Evolutionary conservation across 225 moss, liverwort and hornwort genomes (phyloP).

Genomic region (Climacium dendroides): DNA sequence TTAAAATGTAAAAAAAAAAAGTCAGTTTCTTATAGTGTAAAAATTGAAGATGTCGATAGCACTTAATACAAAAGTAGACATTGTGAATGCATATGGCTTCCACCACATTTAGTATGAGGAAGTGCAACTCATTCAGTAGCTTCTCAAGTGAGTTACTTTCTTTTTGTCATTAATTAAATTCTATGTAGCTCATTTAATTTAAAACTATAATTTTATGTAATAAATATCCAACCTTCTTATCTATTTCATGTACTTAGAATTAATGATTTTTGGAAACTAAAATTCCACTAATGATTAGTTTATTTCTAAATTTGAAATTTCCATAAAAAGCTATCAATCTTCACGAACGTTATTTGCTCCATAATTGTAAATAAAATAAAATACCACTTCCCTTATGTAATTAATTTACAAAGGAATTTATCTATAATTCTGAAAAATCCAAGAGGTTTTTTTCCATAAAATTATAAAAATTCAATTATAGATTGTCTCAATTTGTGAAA

Average conservation of each 20-base stretch:
- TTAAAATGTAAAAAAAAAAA: too few relatives aligned
- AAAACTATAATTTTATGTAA: not conserved
- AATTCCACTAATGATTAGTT: not conserved
- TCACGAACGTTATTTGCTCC: not conserved
- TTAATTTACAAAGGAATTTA: too few relatives aligned
- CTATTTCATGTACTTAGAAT: not conserved
- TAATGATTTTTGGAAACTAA: not conserved
- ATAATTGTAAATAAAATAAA: not conserved
- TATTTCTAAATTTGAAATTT: too few relatives aligned
- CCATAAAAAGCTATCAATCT: rapidly evolving
- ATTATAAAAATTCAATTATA: rapidly evolving
- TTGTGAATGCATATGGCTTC: too few relatives aligned
- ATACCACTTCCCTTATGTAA: rapidly evolving
- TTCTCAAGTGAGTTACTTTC: too few relatives aligned
- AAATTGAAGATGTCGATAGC: too few relatives aligned
- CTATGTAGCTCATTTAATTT: not conserved
- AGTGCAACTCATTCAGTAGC: too few relatives aligned
- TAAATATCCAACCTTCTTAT: not conserved
- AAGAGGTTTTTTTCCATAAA: not conserved
- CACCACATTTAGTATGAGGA: too few relatives aligned
- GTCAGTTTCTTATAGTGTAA: too few relatives aligned
- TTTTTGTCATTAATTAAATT: too few relatives aligned
- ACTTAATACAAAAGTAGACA: too few relatives aligned
- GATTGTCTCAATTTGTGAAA: rapidly evolving
- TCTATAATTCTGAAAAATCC: too few relatives aligned